Percentiles rank a stretch among this genome's conserved stretches.
phyloP scores from a whole-genome alignment of 2,329 filamentous ascomycete species.

The Talaromyces sp. region DNA sequence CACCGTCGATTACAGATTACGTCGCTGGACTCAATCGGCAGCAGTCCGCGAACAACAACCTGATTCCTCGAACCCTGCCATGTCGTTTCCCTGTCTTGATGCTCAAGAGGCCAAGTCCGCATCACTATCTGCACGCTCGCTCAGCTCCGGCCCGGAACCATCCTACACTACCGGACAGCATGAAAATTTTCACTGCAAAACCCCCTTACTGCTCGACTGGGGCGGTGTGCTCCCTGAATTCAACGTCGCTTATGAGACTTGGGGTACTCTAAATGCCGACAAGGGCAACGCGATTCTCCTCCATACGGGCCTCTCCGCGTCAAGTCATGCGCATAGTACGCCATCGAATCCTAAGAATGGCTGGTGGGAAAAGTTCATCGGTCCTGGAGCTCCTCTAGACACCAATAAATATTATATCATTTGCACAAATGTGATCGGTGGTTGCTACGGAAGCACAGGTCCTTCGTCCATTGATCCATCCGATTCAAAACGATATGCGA shows the following conservation, averaged over 20 bases:
- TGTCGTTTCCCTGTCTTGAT: conserved; percentile 87
- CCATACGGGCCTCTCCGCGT: conserved; percentile 93
- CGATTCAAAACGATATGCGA: conserved; percentile 84
- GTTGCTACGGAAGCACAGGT: conserved; percentile 93
- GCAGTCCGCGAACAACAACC: conserved; percentile 18
- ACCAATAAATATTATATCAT: conserved; percentile 90
- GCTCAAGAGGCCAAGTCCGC: conserved; percentile 74
- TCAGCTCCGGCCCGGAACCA: conserved; percentile 78
- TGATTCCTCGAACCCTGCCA: conserved; percentile 62
- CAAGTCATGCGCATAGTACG: conserved; percentile 94
- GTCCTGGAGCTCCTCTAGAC: conserved; percentile 75
- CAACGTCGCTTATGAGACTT: conserved; percentile 86
- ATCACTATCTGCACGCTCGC: conserved; percentile 61
- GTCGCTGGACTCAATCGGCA: conserved; percentile 18
- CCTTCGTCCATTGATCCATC: conserved; percentile 83
- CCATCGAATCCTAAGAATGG: conserved; percentile 76
- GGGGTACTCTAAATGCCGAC: conserved; percentile 74
- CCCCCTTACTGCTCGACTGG: conserved; percentile 84
- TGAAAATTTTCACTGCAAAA: conserved; percentile 65
- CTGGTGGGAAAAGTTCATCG: conserved; percentile 99
- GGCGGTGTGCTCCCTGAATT: conserved; percentile 87
- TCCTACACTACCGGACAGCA: conserved; percentile 91
- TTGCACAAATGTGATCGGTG: conserved; percentile 93
- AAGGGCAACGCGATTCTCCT: conserved; percentile 85
- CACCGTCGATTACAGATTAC: conserved; percentile 16